Conservation (phyloP, 495 filamentous ascomycete species). For the Talaromyces wortmannii region DNA sequence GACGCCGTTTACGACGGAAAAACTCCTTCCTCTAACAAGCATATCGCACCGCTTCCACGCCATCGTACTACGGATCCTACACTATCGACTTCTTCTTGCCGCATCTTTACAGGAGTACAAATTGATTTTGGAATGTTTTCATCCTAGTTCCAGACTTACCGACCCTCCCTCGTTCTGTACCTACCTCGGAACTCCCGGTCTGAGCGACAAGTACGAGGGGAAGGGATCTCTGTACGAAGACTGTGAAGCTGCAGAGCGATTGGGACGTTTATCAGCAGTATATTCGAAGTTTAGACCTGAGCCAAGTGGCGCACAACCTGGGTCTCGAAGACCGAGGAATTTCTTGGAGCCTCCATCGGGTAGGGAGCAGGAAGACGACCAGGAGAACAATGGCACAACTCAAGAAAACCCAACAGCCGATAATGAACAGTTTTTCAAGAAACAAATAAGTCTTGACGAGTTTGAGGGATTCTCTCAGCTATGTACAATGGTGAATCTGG, state of each 20-base stretch:
- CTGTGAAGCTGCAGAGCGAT: constrained; percentile 15
- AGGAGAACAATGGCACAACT: neutral
- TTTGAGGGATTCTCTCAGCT: constrained; percentile 68
- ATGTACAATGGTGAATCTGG: constrained; percentile 59
- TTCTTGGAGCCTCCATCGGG: neutral
- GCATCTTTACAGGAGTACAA: constrained; percentile 51
- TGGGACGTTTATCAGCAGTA: constrained; percentile 32
- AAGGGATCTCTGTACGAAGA: constrained; percentile 33
- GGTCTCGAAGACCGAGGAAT: neutral
- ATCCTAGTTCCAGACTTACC: constrained; percentile 59
- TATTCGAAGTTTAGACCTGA: constrained; percentile 60
- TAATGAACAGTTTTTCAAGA: constrained; percentile 16
- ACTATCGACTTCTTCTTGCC: constrained; percentile 53
- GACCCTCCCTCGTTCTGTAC: constrained; percentile 64
- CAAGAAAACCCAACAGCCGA: neutral
- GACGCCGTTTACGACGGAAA: constrained; percentile 46
- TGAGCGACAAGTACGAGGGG: constrained; percentile 30
- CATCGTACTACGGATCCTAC: constrained; percentile 59
- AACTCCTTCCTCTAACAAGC: constrained; percentile 52
- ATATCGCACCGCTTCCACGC: constrained; percentile 63
- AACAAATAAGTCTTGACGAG: constrained; percentile 57
- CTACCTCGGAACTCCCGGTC: constrained; percentile 53
- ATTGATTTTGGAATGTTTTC: constrained; percentile 71
- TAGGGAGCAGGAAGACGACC: neutral
- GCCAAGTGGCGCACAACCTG: constrained; percentile 30